A percentile compares a stretch with the other conserved stretches of the same genome.
phyloP scores from a whole-genome alignment of 2,329 filamentous ascomycete genomes.

The Pseudogymnoascus sp. region DNA sequence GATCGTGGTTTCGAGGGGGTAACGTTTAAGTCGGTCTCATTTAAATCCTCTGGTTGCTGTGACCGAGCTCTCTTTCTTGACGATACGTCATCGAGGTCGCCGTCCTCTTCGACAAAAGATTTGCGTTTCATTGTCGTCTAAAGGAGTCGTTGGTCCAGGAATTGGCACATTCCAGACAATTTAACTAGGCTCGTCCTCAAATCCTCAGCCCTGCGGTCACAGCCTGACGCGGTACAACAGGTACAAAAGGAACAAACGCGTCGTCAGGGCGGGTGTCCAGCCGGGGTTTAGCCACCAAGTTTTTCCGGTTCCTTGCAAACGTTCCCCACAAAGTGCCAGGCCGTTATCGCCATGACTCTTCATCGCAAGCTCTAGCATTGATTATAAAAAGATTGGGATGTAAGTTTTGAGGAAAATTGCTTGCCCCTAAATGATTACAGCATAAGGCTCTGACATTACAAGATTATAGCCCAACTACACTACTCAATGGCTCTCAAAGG shows the following conservation, averaged over 20 bases:
- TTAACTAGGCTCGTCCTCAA: not conserved
- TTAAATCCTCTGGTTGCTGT: not conserved
- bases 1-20: not conserved
- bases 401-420: not conserved
- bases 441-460: not conserved
- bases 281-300: not conserved
- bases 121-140: not conserved
- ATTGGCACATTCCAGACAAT: not conserved
- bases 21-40: not conserved
- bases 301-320: not conserved
- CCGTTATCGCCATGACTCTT: constrained; percentile 6
- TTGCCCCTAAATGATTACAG: not conserved
- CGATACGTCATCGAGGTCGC: not conserved
- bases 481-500: constrained; percentile 24
- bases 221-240: not conserved
- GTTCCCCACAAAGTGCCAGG: constrained; percentile 1
- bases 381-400: not conserved
- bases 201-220: not conserved
- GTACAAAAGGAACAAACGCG: constrained; percentile 3
- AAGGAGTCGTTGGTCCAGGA: not conserved
- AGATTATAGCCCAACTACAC: not conserved
- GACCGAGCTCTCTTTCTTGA: constrained; percentile 1
- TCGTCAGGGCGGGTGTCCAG: not conserved
- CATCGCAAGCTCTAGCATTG: not conserved
- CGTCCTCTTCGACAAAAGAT: not conserved